Evolutionary conservation across 345 rosid species (phyloP).

Genomic region (Cardiospermum halicacabum): DNA sequence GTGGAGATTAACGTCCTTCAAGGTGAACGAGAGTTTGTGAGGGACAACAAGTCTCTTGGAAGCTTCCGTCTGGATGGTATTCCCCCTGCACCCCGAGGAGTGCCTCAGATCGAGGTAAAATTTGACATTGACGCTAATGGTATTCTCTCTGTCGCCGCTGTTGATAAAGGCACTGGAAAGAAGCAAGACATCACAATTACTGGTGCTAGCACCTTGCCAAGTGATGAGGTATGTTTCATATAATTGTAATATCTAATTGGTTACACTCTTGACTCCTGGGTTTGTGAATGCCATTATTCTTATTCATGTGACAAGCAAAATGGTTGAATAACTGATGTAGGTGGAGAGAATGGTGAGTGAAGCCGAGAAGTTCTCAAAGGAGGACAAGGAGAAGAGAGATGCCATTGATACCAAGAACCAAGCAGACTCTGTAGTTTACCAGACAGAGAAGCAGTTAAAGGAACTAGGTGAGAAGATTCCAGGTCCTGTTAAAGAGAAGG

Average conservation of each 20-base stretch:
- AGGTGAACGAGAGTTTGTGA: slow-evolving; percentile 95
- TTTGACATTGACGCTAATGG: slow-evolving; percentile 98
- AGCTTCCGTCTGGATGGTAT: slow-evolving; percentile 73
- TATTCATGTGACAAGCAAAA: not conserved
- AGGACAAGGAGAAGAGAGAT: slow-evolving; percentile 94
- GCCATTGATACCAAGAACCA: slow-evolving; percentile 98
- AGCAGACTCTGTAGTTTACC: slow-evolving; percentile 87
- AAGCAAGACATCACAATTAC: slow-evolving; percentile 94
- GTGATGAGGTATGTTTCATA: slow-evolving; percentile 73
- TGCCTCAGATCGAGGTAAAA: slow-evolving; percentile 90
- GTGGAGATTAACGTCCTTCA: slow-evolving; percentile 96
- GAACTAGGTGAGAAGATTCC: slow-evolving; percentile 93
- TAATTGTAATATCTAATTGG: not conserved
- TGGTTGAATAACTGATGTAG: slow-evolving; percentile 28
- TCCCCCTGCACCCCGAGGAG: slow-evolving; percentile 91
- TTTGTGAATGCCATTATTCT: too few species aligned
- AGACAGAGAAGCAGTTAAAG: slow-evolving; percentile 92
- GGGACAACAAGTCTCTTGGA: slow-evolving; percentile 90
- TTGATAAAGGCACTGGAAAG: slow-evolving; percentile 90
- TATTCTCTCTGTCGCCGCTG: slow-evolving; percentile 77
- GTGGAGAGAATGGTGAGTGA: slow-evolving; percentile 87
- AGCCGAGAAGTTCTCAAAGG: slow-evolving; percentile 80
- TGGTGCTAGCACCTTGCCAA: slow-evolving; percentile 95
- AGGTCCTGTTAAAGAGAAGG: slow-evolving; percentile 79
- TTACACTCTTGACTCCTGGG: not conserved